Evolutionary conservation across 2,329 filamentous ascomycete species (phyloP).

Genomic region (Nothomitra cinnamomea): DNA sequence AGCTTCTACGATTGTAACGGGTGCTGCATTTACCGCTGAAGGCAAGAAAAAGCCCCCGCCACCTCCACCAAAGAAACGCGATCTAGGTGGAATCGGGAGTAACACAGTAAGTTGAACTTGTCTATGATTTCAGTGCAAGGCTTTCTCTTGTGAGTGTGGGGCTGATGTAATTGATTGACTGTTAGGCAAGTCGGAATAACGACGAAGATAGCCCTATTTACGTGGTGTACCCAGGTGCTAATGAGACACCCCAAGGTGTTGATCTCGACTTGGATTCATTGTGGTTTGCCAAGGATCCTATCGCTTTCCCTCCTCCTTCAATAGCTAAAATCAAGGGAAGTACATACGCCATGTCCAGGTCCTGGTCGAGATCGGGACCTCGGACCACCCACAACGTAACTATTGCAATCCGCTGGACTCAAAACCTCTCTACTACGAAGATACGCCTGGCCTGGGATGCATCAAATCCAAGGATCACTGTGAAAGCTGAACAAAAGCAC

Average conservation of each 20-base stretch:
- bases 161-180: background rate
- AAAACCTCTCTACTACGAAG: conserved; percentile 18
- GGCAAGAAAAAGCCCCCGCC: conserved; percentile 22
- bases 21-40: conserved; percentile 6
- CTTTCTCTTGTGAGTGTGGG: background rate
- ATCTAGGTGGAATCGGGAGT: conserved; percentile 8
- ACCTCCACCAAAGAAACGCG: conserved; percentile 17
- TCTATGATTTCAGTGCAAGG: too few species aligned
- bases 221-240: background rate
- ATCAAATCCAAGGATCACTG: conserved; percentile 16
- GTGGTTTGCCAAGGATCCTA: background rate
- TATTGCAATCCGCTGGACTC: conserved; percentile 17
- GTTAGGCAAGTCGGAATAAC: background rate
- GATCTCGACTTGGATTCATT: background rate
- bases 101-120: background rate
- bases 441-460: conserved; percentile 21
- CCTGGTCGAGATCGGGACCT: conserved; percentile 9
- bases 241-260: background rate
- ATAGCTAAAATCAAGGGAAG: background rate
- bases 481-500: conserved; percentile 20
- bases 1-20: conserved; percentile 5
- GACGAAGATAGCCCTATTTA: background rate
- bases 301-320: background rate
- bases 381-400: conserved; percentile 15
- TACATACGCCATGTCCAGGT: conserved; percentile 9